Evolutionary conservation across 768 basidiomycete species (phyloP).

Genomic region (Rhodotorula kratochvilovae): DNA sequence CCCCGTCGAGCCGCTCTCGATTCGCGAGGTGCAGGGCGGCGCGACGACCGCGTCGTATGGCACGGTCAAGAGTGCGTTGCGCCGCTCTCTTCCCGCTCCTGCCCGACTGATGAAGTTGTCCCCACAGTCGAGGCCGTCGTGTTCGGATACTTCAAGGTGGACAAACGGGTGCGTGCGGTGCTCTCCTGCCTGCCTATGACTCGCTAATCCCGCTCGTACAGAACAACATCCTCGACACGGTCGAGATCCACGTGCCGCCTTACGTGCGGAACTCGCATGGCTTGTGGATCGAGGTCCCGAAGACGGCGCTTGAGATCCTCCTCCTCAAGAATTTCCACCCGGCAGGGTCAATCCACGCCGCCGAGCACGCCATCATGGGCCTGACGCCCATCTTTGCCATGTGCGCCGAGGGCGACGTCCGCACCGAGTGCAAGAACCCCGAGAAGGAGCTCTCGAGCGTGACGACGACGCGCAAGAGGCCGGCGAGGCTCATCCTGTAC

Average conservation of each 20-base stretch:
- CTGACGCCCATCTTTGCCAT: constrained; percentile 58
- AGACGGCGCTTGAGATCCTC: constrained; percentile 56
- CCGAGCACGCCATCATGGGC: constrained; percentile 76
- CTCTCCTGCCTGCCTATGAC: not conserved
- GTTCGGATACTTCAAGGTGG: constrained; percentile 76
- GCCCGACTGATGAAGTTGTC: not conserved
- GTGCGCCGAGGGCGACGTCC: constrained; percentile 57
- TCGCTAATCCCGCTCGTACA: not conserved
- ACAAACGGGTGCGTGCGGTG: constrained; percentile 50
- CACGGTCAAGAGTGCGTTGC: constrained; percentile 45
- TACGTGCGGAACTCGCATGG: constrained; percentile 72
- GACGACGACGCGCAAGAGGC: constrained; percentile 38
- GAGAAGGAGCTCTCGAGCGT: constrained; percentile 43
- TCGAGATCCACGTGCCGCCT: constrained; percentile 70
- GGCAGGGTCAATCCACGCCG: constrained; percentile 78
- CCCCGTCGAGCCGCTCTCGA: constrained; percentile 68
- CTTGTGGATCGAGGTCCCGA: constrained; percentile 73
- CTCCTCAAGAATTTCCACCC: constrained; percentile 58
- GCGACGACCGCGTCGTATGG: constrained; percentile 65
- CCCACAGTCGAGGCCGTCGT: constrained; percentile 61
- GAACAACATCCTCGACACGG: constrained; percentile 63
- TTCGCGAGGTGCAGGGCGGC: constrained; percentile 61
- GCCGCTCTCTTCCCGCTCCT: not conserved
- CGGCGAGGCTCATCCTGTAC: constrained; percentile 63
- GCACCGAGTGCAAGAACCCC: constrained; percentile 66